A percentile compares a stretch with the other conserved stretches of the same genome.
These are phyloP conservation scores for Macadamia tetraphylla DNA, from an alignment of 164 flowering plant species.

Conservation along the genomic window DNA sequence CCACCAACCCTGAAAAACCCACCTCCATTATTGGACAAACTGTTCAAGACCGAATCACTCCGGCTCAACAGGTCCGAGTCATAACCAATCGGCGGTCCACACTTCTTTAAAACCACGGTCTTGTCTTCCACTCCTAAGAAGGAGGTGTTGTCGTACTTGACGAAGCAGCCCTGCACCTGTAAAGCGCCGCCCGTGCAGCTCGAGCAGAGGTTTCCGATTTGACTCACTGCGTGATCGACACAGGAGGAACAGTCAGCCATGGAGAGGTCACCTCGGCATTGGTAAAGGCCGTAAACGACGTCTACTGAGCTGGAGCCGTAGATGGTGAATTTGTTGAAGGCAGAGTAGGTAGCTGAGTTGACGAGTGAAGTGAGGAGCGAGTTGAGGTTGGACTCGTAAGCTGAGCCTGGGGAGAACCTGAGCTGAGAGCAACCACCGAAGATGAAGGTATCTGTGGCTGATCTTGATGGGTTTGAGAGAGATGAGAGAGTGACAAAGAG, in stretches of 20 bases:
- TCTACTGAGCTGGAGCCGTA: conserved; percentile 41
- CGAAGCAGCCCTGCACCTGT: conserved; percentile 70
- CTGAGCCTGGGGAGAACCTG: conserved; percentile 40
- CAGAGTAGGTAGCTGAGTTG: conserved; percentile 75
- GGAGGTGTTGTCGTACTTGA: conserved; percentile 63
- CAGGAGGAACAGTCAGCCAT: conserved; percentile 80
- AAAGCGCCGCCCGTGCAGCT: conserved; percentile 57
- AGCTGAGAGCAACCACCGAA: conserved; percentile 81
- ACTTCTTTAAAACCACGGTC: conserved; percentile 64
- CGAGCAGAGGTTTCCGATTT: conserved; percentile 43
- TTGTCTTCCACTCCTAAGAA: conserved; percentile 80
- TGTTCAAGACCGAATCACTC: conserved; percentile 54
- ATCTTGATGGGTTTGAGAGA: conserved; percentile 8
- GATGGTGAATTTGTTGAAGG: conserved; percentile 79
- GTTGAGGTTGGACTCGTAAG: conserved; percentile 64
- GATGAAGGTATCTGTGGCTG: conserved; percentile 48
- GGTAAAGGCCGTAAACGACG: conserved; percentile 73
- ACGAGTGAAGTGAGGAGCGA: conserved; percentile 80
- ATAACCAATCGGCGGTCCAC: conserved; percentile 56
- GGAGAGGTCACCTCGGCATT: conserved; percentile 84
- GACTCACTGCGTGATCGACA: conserved; percentile 50
- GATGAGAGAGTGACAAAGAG: conserved; percentile 17
- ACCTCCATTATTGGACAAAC: conserved; percentile 29
- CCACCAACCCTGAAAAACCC: conserved; percentile 57
- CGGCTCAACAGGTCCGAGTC: conserved; percentile 30